Evolutionary conservation across 768 basidiomycete species (phyloP), one percentile per base, ranked within the genome.

Genomic region (Boletus tylopilopsis): DNA sequence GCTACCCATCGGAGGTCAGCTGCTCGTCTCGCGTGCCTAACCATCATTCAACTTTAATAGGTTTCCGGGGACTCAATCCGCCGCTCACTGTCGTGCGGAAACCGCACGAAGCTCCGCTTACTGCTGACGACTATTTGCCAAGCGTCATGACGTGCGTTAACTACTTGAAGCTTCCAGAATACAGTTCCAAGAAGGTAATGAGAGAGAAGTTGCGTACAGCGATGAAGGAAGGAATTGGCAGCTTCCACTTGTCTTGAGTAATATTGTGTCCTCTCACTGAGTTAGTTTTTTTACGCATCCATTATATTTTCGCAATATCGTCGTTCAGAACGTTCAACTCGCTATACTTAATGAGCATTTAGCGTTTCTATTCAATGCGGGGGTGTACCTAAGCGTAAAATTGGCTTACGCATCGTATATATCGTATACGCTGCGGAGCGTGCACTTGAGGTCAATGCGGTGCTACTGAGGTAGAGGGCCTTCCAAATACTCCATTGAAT

Each of bases 71-170:
- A 6, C 77, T 99, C 44, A 93, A 90, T 58, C 96, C 96, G 2
- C 82, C 88, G 3, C 77, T 99, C 50, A 99, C 96, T 2, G 94
- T 99, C 19, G 95, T 99, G 18, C 85, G 95, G 54, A 98, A 98
- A 70, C 94, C 91, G 9, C 94, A 95, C 58, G 96, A 97, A 68
- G 76, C 88, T 7, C 89, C 94, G 11, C 76, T 96, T 49, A 82
- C 81, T 6, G 90, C 95, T 7, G 93, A 98, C 64, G 91, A 96
- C 63, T 94, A 96, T 64, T 76, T 98, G 24, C 94, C 94, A 0
- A 94, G 91, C 61, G 94, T 97, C 25, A 98, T 98, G 96, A 98
- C 96, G 4, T 99, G 96, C 68, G 94, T 93, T 52, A 93, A 94
- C 69, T 95, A 93, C 64, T 73, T 99, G 63, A 99, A 99, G 69